Percentiles rank a stretch among this genome's conserved stretches.
Evolutionary conservation across 306 rosid species (phyloP).

Genomic region (Sechiopsis laciniata): DNA sequence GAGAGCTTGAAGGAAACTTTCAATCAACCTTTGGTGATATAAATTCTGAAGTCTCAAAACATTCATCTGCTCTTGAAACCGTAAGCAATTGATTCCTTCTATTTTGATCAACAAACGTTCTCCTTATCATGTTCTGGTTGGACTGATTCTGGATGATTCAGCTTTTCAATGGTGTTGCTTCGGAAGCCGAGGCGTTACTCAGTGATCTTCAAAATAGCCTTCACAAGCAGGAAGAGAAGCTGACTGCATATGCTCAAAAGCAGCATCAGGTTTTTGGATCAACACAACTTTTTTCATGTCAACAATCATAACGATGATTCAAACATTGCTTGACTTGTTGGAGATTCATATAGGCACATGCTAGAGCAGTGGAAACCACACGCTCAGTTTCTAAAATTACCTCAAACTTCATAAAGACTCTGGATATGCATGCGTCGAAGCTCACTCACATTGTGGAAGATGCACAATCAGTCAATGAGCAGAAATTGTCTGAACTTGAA

Average conservation of each 20-base stretch:
- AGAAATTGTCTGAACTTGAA: conserved; percentile 75
- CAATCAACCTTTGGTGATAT: conserved; percentile 68
- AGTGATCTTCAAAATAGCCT: conserved; percentile 84
- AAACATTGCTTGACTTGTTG: neutral
- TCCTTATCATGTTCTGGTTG: conserved; percentile 9
- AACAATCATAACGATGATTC: neutral
- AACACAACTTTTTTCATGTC: neutral
- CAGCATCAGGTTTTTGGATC: conserved; percentile 65
- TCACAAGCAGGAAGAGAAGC: conserved; percentile 80
- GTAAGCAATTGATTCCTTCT: conserved; percentile 39
- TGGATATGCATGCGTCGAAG: conserved; percentile 76
- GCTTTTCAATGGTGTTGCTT: conserved; percentile 88
- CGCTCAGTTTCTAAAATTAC: conserved; percentile 83
- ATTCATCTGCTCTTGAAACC: conserved; percentile 80
- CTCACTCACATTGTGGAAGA: conserved; percentile 79
- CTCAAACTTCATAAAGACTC: conserved; percentile 68
- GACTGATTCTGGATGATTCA: conserved; percentile 42
- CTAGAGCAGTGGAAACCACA: conserved; percentile 81
- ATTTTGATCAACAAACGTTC: neutral
- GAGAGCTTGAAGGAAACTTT: conserved; percentile 76
- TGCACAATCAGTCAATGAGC: conserved; percentile 67
- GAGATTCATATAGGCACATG: conserved; percentile 58
- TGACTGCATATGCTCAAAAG: conserved; percentile 75
- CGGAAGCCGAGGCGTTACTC: conserved; percentile 81
- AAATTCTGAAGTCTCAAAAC: conserved; percentile 83